Conservation (phyloP, 441 rosid genomes). For the Macaranga tanarius region DNA sequence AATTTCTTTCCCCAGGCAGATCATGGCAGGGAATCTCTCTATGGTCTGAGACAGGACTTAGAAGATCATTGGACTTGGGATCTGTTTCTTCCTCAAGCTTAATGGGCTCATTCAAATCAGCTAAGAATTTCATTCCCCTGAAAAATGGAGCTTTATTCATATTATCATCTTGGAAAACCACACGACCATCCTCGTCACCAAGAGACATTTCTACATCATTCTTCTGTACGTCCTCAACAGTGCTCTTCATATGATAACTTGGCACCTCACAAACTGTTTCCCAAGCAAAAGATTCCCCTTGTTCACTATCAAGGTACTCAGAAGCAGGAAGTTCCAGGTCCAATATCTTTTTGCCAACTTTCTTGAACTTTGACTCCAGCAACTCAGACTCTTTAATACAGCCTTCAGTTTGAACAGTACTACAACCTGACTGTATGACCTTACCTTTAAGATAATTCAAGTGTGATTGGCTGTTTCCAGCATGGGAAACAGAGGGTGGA, state of each 20-base stretch:
- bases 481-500: slow-evolving; percentile 31
- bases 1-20: slow-evolving; percentile 25
- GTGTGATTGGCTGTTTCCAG: slow-evolving; percentile 23
- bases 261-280: slow-evolving; percentile 22
- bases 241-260: slow-evolving; percentile 22
- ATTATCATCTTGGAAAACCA: slow-evolving; percentile 18
- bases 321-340: slow-evolving; percentile 62
- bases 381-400: slow-evolving; percentile 25
- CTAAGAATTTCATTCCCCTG: slow-evolving; percentile 26
- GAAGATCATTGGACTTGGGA: slow-evolving; percentile 25
- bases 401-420: slow-evolving; percentile 23
- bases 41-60: slow-evolving; percentile 22
- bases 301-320: slow-evolving; percentile 44
- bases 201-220: slow-evolving; percentile 15
- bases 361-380: slow-evolving; percentile 38
- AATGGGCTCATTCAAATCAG: slow-evolving; percentile 56
- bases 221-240: slow-evolving; percentile 26
- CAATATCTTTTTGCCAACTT: slow-evolving; percentile 48
- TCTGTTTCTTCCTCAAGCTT: slow-evolving; percentile 35
- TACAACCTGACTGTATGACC: slow-evolving; percentile 13
- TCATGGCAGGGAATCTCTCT: slow-evolving; percentile 23
- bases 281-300: slow-evolving; percentile 29
- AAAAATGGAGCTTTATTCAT: slow-evolving; percentile 6
- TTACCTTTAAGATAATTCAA: slow-evolving; percentile 24
- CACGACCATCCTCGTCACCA: slow-evolving; percentile 13